A percentile compares a stretch with the other conserved stretches of the same genome.
These are phyloP conservation scores for Nicotiana noctiflora DNA, from an alignment of 257 asterid genomes.

Conservation along the genomic window DNA sequence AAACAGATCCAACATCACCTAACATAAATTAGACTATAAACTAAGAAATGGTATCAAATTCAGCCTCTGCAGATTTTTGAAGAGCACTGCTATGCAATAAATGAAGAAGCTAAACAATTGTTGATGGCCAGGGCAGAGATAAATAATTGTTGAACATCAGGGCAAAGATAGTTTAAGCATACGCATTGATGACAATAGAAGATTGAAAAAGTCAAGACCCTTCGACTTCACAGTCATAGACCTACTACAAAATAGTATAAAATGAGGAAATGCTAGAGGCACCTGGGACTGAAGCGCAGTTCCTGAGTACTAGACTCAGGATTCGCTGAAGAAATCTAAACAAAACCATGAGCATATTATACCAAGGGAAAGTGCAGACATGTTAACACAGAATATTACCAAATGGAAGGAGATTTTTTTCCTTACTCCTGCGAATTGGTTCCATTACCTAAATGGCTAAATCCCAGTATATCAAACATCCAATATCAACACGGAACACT, in stretches of 20 bases:
- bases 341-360: not conserved
- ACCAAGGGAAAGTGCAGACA: not conserved
- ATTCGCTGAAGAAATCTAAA: too few relatives aligned
- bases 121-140: not conserved
- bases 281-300: not conserved
- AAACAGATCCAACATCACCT: not conserved
- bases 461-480: not conserved
- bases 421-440: not conserved
- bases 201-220: not conserved
- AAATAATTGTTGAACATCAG: not conserved
- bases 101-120: not conserved
- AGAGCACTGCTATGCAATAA: not conserved
- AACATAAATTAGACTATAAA: not conserved
- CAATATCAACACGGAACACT: not conserved
- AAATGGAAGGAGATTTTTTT: not conserved
- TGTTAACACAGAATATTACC: not conserved
- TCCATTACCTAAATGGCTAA: not conserved
- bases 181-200: not conserved
- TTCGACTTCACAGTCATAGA: not conserved
- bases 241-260: not conserved
- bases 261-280: not conserved
- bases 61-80: not conserved
- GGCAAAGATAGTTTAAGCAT: not conserved
- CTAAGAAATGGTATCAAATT: not conserved
- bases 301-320: not conserved